phyloP scores from a whole-genome alignment of 805 yeast species.

The Schwanniomyces occidentalis region DNA sequence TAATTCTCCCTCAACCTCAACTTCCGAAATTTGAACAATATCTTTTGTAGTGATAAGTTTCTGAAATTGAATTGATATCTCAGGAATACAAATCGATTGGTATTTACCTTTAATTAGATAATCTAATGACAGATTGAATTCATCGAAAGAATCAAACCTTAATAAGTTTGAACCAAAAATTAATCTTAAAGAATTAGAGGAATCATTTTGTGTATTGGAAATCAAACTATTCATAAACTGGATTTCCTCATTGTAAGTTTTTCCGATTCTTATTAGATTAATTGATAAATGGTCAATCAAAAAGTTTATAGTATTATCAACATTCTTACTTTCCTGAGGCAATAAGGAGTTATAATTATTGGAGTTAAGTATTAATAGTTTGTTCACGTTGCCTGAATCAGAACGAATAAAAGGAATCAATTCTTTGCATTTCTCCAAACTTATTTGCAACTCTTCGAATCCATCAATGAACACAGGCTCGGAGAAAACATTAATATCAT shows the following conservation, averaged over 20 bases:
- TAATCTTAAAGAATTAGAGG: neutral
- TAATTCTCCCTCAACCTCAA: conserved; percentile 26
- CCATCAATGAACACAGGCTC: conserved; percentile 16
- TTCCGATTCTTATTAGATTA: conserved; percentile 24
- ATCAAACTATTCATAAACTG: conserved; percentile 12
- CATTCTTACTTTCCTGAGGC: conserved; percentile 3
- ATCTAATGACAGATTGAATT: conserved; percentile 15
- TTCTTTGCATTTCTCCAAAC: conserved; percentile 28
- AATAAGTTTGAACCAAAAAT: conserved; percentile 16
- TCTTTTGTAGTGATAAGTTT: conserved; percentile 11
- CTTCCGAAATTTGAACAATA: conserved; percentile 14
- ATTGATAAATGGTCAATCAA: conserved; percentile 20
- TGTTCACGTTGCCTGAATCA: conserved; percentile 7
- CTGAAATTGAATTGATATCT: conserved; percentile 18
- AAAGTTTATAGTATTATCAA: conserved; percentile 8
- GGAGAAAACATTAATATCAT: conserved; percentile 31
- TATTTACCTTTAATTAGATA: conserved; percentile 10
- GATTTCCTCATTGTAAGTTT: conserved; percentile 15
- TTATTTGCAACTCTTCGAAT: conserved; percentile 22
- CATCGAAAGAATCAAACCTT: conserved; percentile 18
- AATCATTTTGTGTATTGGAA: conserved; percentile 10
- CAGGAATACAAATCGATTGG: conserved; percentile 23
- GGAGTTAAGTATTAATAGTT: conserved; percentile 16
- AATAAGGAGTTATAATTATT: conserved; percentile 1
- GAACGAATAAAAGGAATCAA: conserved; percentile 25